Evolutionary conservation across 495 filamentous ascomycete genomes (phyloP).

Genomic region (Barbatosphaeria neglecta): DNA sequence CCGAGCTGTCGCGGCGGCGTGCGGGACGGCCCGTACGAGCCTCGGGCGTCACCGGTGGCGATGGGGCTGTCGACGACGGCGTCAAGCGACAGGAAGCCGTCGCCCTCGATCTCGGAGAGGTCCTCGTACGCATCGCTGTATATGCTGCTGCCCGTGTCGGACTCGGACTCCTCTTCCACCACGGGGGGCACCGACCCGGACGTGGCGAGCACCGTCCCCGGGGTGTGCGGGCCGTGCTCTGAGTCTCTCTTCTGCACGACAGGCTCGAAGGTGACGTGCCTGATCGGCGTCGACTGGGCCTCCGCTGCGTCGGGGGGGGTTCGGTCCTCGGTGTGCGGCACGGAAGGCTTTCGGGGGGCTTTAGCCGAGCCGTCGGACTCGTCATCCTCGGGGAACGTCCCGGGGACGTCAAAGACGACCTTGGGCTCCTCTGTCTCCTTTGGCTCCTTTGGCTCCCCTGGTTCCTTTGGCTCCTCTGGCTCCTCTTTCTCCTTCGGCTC

Average conservation of each 20-base stretch:
- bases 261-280: background rate
- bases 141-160: conserved; percentile 37
- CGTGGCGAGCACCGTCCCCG: background rate
- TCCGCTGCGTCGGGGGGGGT: conserved; percentile 9
- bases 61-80: conserved; percentile 62
- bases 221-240: background rate
- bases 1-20: background rate
- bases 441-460: no score
- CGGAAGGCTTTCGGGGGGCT: background rate
- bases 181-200: background rate
- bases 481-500: no score
- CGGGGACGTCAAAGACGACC: conserved; percentile 27
- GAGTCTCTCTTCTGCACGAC: background rate
- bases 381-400: conserved; percentile 31
- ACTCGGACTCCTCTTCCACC: conserved; percentile 13
- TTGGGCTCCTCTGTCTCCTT: background rate
- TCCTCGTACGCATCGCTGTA: conserved; percentile 88
- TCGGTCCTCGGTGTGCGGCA: no score
- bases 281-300: background rate
- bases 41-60: background rate
- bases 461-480: no score
- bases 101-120: conserved; percentile 51
- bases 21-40: background rate
- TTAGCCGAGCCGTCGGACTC: conserved; percentile 18
- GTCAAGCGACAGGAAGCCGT: conserved; percentile 73